phyloP scores from a whole-genome alignment of 2,329 filamentous ascomycete species.

The Corniculantispora saksenae region DNA sequence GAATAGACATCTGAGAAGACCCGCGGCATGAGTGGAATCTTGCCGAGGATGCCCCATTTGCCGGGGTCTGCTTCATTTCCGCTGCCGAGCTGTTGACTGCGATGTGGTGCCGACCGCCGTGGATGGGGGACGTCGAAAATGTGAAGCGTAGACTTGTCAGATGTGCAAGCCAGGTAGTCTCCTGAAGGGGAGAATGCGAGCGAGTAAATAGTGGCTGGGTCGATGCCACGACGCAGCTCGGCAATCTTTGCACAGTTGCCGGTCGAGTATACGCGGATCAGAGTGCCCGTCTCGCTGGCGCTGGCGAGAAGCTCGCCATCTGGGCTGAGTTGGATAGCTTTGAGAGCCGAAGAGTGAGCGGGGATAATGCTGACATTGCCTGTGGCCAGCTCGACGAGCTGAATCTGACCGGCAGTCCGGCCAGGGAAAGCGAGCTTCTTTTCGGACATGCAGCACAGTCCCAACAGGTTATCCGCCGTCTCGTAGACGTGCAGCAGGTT shows the following conservation, averaged over 20 bases:
- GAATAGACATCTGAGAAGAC: conserved; percentile 90
- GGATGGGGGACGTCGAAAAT: conserved; percentile 80
- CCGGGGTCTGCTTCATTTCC: conserved; percentile 53
- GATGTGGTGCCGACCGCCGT: conserved; percentile 39
- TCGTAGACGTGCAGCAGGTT: conserved; percentile 74
- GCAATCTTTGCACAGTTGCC: conserved; percentile 76
- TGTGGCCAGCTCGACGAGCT: conserved; percentile 76
- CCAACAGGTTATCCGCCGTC: conserved; percentile 81
- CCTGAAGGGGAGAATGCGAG: conserved; percentile 84
- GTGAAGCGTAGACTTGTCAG: conserved; percentile 94
- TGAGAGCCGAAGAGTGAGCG: conserved; percentile 78
- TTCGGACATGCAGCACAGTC: conserved; percentile 75
- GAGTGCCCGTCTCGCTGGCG: conserved; percentile 86
- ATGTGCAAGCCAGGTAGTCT: conserved; percentile 82
- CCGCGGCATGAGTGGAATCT: conserved; percentile 79
- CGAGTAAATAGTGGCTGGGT: conserved; percentile 84
- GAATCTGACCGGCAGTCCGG: conserved; percentile 83
- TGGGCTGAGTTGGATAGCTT: conserved; percentile 75
- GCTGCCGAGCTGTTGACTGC: conserved; percentile 32
- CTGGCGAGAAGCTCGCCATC: conserved; percentile 84
- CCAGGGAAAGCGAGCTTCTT: conserved; percentile 82
- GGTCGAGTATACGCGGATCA: conserved; percentile 84
- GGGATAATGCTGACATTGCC: conserved; percentile 91
- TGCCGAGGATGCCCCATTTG: conserved; percentile 85
- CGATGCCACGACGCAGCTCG: conserved; percentile 85